phyloP scores from a whole-genome alignment of 1,139 yeast species.

The Hansenula lynferdii region DNA sequence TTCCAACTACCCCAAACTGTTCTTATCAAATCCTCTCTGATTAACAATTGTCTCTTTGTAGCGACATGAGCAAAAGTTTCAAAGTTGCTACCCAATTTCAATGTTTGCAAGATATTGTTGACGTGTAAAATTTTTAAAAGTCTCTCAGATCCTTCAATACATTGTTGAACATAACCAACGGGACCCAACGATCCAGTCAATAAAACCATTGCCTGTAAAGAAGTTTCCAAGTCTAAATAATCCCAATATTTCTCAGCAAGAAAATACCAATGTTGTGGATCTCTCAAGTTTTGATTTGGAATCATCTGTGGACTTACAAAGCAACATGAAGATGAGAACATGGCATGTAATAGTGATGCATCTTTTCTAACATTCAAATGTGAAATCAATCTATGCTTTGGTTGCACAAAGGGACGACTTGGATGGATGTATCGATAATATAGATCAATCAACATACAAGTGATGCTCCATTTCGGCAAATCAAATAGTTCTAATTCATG shows the following conservation, averaged over 20 bases:
- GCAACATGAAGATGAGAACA: constrained; percentile 40
- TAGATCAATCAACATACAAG: constrained; percentile 37
- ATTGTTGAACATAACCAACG: constrained; percentile 18
- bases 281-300: constrained; percentile 24
- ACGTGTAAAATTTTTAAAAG: constrained; percentile 25
- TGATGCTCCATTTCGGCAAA: constrained; percentile 38
- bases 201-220: constrained; percentile 24
- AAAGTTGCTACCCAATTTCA: constrained; percentile 20
- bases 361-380: constrained; percentile 31
- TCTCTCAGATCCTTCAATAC: constrained; percentile 25
- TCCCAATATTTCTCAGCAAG: constrained; percentile 35
- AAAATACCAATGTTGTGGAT: constrained; percentile 37
- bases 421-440: constrained; percentile 47
- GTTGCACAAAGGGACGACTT: constrained; percentile 40
- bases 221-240: constrained; percentile 24
- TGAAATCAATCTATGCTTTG: constrained; percentile 32
- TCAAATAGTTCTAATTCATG: constrained; percentile 29
- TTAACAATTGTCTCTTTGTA: constrained; percentile 32
- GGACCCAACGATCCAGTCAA: constrained; percentile 24
- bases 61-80: constrained; percentile 18
- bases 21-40: constrained; percentile 34
- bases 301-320: constrained; percentile 24
- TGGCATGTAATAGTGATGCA: constrained; percentile 40
- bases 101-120: constrained; percentile 24
- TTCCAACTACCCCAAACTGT: constrained; percentile 41